Base-by-base conservation (phyloP, 2,329 filamentous ascomycete genomes). In the Diplodia scrobiculata region DNA sequence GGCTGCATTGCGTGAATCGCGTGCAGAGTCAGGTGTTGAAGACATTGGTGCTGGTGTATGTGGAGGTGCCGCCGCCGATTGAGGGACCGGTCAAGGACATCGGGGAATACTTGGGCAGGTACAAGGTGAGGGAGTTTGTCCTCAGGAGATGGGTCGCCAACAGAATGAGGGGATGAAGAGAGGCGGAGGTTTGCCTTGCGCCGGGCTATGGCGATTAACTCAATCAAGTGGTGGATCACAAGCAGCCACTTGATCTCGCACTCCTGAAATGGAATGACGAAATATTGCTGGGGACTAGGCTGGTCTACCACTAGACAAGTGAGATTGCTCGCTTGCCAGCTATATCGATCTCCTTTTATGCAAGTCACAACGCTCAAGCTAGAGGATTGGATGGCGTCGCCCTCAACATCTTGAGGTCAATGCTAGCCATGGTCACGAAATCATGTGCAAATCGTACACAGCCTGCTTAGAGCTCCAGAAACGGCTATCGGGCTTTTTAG, bases 1-100 rank as follows among this genome's bases (percentile, higher is more conserved):
- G 90, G 90, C 81, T 98, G 60, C 94, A 97, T 79, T 90, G 91
- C 53, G 85, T 96, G 52, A 96, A 97, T 70, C 87, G 95, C 9
- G 93, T 98, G 17, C 87, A 98, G 71, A 89, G 89, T 1, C 91
- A 96, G 72, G 95, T 96, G 5, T 87, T 89, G 74, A 99, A 99
- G 83, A 97, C 88, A 58, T 77, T 99, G 70, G 88, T 98, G 45
- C 76, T 99, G 36, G 89, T 91, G 48, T 99, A 97, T 74, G 93
- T 99, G 13, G 93, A 98, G 69, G 84, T 99, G 5, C 95, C 95
- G 1, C 84, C 89, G 3, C 90, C 91, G 1, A 34, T 36, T 10
- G 72, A 82, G 17, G 81, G 81, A 17, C 72, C 80, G 17, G 76
- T 78, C 11, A 73, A 73, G 3, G 73, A 71, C 6, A 83, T 95